Base-by-base conservation (phyloP, 805 yeast species). In the Saturnispora ahearnii region DNA sequence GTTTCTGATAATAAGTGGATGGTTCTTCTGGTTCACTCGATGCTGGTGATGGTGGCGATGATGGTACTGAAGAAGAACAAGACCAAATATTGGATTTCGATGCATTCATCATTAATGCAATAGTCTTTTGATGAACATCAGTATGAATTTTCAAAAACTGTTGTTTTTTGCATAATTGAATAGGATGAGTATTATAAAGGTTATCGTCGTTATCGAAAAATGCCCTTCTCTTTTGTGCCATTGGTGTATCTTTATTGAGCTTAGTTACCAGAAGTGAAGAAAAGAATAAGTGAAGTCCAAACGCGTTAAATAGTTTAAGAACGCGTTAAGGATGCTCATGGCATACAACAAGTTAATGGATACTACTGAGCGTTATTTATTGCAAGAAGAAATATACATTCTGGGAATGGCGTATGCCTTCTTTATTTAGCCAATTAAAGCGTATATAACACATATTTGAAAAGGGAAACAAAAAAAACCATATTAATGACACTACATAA, bases 61-160 rank as follows among this genome's bases (percentile, higher is more conserved):
- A 7, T 5, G 45, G 5, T 28, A 15, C 21, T n/a, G 44, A 13
- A 28, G 18, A 18, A 18, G 18, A 18, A 18, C 18, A 26, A 26
- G n/a, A 31, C 45, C 24, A 29, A 8, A 28, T 18, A 4, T 28
- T 42, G 10, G 30, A 22, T 29, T 51, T 51, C 2, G 64, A 52
- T 3, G 68, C 65, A 24, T 51, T 44, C 67, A 64, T 63, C 66
- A 64, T 59, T 45, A 64, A 18, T 2, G 49, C 37, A 2, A 64
- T 52, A 1, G 68, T 64, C 29, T 28, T 32, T 33, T 44, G 49
- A 22, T 52, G 55, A 4, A 44, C 41, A 24, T 52, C 55, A 3
- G 49, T 43, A 11, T 48, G 45, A 26, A 52, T 46, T 34, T 32
- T 49, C 10, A 8, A 21, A 9, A 11, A 24, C 22, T 52, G 52